phyloP scores from a whole-genome alignment of 116 monocot genomes.

The Cymodocea nodosa region DNA sequence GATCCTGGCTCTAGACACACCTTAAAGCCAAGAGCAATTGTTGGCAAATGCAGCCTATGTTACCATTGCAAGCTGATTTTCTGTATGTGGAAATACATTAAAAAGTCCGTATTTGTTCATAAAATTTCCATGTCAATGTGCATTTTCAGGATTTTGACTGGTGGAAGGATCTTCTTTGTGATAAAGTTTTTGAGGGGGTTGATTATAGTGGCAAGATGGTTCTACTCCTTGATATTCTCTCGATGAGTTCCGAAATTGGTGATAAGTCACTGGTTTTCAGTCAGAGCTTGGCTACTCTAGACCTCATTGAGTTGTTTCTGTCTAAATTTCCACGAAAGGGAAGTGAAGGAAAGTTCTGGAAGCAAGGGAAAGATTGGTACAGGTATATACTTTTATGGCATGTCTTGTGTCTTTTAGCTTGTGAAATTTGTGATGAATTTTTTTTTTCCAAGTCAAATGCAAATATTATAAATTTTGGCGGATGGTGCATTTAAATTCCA shows the following conservation, averaged over 20 bases:
- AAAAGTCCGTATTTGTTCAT: no score
- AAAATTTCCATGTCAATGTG: background rate
- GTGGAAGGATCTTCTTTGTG: constrained; percentile 69
- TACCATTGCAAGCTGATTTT: no score
- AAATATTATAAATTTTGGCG: no score
- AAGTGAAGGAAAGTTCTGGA: constrained; percentile 73
- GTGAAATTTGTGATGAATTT: no score
- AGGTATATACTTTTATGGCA: constrained; percentile 31
- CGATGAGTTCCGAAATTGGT: constrained; percentile 68
- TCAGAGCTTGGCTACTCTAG: constrained; percentile 81
- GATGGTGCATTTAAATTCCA: no score
- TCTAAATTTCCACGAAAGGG: constrained; percentile 54
- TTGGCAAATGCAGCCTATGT: background rate
- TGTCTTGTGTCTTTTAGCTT: no score
- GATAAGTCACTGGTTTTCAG: constrained; percentile 93
- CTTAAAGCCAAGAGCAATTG: no score
- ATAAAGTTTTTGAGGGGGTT: constrained; percentile 60
- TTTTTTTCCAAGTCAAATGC: no score
- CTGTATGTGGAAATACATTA: no score
- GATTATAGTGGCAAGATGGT: constrained; percentile 97
- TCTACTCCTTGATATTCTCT: constrained; percentile 82
- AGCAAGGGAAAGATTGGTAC: constrained; percentile 97
- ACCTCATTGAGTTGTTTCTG: constrained; percentile 78
- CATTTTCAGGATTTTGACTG: constrained; percentile 52
- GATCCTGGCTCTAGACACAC: no score